Evolutionary conservation across 1,284 basidiomycete species (phyloP).

Genomic region (Rhizopogon hawkerae): DNA sequence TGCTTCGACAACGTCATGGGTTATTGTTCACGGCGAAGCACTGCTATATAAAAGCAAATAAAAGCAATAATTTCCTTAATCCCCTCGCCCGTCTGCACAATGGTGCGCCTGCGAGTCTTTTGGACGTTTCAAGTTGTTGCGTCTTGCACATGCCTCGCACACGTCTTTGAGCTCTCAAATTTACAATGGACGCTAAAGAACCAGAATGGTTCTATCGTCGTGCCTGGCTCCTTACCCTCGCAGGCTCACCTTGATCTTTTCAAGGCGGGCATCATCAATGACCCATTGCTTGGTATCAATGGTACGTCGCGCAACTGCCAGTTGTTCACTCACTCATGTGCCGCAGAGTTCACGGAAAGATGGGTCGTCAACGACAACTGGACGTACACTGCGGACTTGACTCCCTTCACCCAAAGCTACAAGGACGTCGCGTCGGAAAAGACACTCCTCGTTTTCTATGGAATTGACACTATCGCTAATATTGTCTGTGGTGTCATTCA

Average conservation of each 20-base stretch:
- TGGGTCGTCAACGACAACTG: conserved; percentile 55
- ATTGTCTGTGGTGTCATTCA: conserved; percentile 26
- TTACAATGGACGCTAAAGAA: conserved; percentile 13
- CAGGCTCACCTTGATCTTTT: conserved; percentile 17
- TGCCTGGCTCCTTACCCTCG: conserved; percentile 15
- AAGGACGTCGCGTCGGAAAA: conserved; percentile 20
- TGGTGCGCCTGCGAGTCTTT: conserved; percentile 1
- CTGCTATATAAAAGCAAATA: conserved; percentile 3
- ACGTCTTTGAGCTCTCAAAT: conserved; percentile 7
- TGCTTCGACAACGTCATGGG: too few species aligned
- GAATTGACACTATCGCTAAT: conserved; percentile 51
- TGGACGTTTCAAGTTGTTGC: neutral
- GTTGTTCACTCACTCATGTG: conserved; percentile 1
- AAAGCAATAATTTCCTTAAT: neutral
- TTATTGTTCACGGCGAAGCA: neutral
- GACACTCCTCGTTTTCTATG: conserved; percentile 49
- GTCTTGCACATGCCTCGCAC: conserved; percentile 1
- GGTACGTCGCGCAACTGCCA: conserved; percentile 6
- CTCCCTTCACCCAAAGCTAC: conserved; percentile 30
- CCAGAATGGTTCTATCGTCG: conserved; percentile 10
- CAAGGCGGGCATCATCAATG: conserved; percentile 11
- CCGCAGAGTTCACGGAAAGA: conserved; percentile 44
- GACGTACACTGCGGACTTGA: conserved; percentile 52
- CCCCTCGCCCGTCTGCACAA: neutral
- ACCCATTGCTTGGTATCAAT: conserved; percentile 12